Percentiles rank a stretch among this genome's conserved stretches.
phyloP scores from a whole-genome alignment of 1,139 yeast species.

The Geotrichum australiense region DNA sequence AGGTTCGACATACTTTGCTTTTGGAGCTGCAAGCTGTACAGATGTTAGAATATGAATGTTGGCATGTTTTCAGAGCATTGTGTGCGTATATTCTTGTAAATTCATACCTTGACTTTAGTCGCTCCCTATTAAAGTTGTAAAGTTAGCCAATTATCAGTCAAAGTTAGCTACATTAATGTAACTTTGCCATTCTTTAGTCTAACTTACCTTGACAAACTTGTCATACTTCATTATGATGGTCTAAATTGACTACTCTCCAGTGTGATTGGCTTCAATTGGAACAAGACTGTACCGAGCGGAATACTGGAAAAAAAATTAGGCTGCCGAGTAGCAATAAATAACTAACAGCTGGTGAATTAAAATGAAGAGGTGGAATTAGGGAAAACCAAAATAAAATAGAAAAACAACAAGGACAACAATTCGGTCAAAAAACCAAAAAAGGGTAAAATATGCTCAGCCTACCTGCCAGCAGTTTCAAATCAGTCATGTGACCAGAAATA shows the following conservation, averaged over 20 bases:
- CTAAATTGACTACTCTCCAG: no score
- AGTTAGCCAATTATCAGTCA: conserved; percentile 5
- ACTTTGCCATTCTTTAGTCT: not conserved
- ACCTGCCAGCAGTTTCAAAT: no score
- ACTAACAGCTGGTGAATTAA: not conserved
- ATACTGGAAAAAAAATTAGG: no score
- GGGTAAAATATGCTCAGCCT: no score
- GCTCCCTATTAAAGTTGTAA: conserved; percentile 41
- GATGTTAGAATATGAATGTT: not conserved
- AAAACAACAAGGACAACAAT: no score
- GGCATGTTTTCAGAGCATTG: not conserved
- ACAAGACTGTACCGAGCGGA: no score
- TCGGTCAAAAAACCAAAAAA: no score
- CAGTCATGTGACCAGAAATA: no score
- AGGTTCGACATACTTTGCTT: conserved; percentile 91
- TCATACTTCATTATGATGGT: conserved; percentile 37
- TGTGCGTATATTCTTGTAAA: not conserved
- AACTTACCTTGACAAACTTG: conserved; percentile 50
- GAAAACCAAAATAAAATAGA: not conserved
- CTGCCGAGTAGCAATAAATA: not conserved
- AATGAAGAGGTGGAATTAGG: not conserved
- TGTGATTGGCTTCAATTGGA: no score
- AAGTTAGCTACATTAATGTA: not conserved
- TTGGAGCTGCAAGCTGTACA: conserved; percentile 86
- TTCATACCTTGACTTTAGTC: conserved; percentile 48